These are phyloP conservation scores for Bolboschoenoplectus hybrid DNA, from an alignment of 202 grass and related monocot genomes.

Conservation along the genomic window DNA sequence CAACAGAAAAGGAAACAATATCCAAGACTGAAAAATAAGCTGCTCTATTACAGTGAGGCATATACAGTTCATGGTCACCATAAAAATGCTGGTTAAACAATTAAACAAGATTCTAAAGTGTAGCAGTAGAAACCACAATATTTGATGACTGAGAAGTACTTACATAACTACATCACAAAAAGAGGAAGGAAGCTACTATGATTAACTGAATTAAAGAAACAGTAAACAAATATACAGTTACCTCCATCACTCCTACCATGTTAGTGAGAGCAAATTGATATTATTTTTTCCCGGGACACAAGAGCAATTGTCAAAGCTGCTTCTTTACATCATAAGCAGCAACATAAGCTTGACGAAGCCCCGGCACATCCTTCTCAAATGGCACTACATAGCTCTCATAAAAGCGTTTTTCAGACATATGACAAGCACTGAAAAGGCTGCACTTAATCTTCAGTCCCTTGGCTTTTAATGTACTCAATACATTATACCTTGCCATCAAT, in stretches of 20 bases:
- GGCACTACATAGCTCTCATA: constrained; percentile 25
- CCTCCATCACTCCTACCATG: not conserved
- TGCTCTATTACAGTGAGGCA: too few species aligned
- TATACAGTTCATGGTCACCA: too few species aligned
- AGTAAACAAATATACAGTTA: not conserved
- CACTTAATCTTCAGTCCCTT: constrained; percentile 38
- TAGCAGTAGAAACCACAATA: too few species aligned
- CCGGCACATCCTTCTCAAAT: constrained; percentile 18
- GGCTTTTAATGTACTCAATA: constrained; percentile 49
- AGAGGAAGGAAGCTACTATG: too few species aligned
- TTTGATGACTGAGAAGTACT: too few species aligned
- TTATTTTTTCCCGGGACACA: too few species aligned
- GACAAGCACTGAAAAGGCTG: constrained; percentile 47
- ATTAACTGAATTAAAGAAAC: not conserved
- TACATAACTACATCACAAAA: too few species aligned
- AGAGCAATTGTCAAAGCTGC: not conserved
- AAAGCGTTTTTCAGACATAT: constrained; percentile 53
- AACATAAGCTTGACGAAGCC: not conserved
- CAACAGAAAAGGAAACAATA: too few species aligned
- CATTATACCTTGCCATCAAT: constrained; percentile 52
- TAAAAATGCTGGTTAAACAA: too few species aligned
- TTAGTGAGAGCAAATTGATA: too few species aligned
- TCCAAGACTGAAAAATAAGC: too few species aligned
- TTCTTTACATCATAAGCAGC: not conserved
- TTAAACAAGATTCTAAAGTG: too few species aligned